phyloP scores from a whole-genome alignment of 1,284 basidiomycete species.

The Fistulina hepatica region DNA sequence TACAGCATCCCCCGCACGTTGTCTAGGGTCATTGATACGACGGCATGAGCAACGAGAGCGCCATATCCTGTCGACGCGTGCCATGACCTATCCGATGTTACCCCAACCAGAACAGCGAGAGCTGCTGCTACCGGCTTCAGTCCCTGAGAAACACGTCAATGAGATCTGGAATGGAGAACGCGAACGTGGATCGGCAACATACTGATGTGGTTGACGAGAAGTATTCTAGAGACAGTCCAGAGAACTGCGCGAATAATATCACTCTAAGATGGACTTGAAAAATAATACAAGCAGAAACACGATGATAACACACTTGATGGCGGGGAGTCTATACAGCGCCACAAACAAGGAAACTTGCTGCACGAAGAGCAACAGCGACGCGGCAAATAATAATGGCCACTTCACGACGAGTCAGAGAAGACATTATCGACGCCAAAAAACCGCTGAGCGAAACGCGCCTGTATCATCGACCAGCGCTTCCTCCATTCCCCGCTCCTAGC shows the following conservation, averaged over 20 bases:
- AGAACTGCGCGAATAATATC: slow-evolving; percentile 55
- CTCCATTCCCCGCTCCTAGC: slow-evolving; percentile 38
- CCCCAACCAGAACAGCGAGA: slow-evolving; percentile 34
- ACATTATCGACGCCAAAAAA: slow-evolving; percentile 20
- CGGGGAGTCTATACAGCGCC: slow-evolving; percentile 53
- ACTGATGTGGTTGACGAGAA: slow-evolving; percentile 39
- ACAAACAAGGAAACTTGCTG: slow-evolving; percentile 52
- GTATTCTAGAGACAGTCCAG: slow-evolving; percentile 48
- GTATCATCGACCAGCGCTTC: slow-evolving; percentile 40
- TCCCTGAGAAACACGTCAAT: slow-evolving; percentile 24
- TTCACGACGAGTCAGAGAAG: slow-evolving; percentile 19
- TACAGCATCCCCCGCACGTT: slow-evolving; percentile 47
- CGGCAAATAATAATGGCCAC: slow-evolving; percentile 60
- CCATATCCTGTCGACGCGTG: slow-evolving; percentile 49
- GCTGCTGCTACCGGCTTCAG: slow-evolving; percentile 35
- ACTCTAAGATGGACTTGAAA: no score
- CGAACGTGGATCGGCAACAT: slow-evolving; percentile 18
- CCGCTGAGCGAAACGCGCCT: slow-evolving; percentile 36
- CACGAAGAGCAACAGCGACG: slow-evolving; percentile 55
- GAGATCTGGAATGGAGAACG: slow-evolving; percentile 1
- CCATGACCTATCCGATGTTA: slow-evolving; percentile 43
- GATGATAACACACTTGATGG: slow-evolving; percentile 58
- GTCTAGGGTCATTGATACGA: slow-evolving; percentile 48
- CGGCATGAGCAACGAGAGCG: slow-evolving; percentile 46
- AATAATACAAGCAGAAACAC: slow-evolving; percentile 5